Evolutionary conservation across 177 flowering plant species (phyloP).

Genomic region (Vitis hybrid): DNA sequence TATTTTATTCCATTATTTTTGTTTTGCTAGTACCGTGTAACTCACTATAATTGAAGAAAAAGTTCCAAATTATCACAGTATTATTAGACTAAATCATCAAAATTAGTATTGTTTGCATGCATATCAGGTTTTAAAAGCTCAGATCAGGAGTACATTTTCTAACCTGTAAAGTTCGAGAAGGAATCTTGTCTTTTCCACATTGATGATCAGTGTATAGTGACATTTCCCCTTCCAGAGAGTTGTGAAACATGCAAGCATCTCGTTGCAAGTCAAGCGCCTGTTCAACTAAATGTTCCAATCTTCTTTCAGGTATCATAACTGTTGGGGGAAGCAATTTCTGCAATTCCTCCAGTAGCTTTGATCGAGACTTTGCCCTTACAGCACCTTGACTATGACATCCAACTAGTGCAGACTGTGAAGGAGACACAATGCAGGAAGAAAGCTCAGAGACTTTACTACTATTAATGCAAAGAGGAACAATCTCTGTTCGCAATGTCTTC

Average conservation of each 20-base stretch:
- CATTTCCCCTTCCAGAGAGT: constrained; percentile 55
- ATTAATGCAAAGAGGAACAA: constrained; percentile 66
- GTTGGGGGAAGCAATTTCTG: constrained; percentile 73
- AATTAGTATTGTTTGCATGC: not conserved
- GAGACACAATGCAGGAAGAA: constrained; percentile 53
- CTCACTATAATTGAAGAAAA: too few relatives aligned
- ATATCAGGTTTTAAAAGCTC: not conserved
- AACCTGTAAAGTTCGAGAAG: constrained; percentile 79
- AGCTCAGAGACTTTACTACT: constrained; percentile 64
- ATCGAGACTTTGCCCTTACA: constrained; percentile 34
- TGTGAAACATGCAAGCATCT: constrained; percentile 74
- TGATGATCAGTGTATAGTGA: constrained; percentile 80
- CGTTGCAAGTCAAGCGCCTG: constrained; percentile 72
- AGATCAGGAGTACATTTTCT: constrained; percentile 3
- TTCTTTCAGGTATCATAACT: constrained; percentile 71
- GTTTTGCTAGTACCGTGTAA: too few relatives aligned
- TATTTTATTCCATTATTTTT: too few relatives aligned
- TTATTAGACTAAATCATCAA: not conserved
- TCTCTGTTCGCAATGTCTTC: constrained; percentile 69
- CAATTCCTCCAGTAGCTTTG: constrained; percentile 57
- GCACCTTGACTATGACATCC: constrained; percentile 31
- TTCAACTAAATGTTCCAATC: constrained; percentile 77
- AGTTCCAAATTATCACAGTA: not conserved
- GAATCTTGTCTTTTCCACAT: constrained; percentile 74
- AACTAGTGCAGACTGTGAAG: constrained; percentile 29